phyloP scores from a whole-genome alignment of 768 basidiomycete genomes.

The Tylopilus balloui region DNA sequence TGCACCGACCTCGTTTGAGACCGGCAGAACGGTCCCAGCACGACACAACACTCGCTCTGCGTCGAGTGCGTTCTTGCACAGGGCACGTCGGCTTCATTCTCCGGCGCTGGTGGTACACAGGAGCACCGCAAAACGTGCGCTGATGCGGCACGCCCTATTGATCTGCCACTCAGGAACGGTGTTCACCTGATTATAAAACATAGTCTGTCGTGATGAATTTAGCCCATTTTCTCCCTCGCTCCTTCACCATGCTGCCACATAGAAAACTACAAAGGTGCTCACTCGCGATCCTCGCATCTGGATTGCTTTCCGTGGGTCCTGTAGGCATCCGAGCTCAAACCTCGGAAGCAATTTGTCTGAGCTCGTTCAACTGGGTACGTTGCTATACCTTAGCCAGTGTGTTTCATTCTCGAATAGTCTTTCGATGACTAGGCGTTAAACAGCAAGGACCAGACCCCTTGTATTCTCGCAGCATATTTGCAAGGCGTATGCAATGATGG shows the following conservation, averaged over 20 bases:
- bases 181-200: not conserved
- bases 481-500: slow-evolving; percentile 40
- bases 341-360: slow-evolving; percentile 18
- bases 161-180: slow-evolving; percentile 1
- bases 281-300: slow-evolving; percentile 16
- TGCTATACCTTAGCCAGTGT: too few species aligned
- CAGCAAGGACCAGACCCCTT: slow-evolving; percentile 44
- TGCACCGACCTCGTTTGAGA: too few species aligned
- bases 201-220: not conserved
- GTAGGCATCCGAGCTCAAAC: slow-evolving; percentile 20
- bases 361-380: slow-evolving; percentile 28
- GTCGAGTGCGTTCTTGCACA: too few species aligned
- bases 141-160: not conserved
- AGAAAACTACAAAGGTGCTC: slow-evolving; percentile 7
- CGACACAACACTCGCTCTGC: too few species aligned
- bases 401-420: not conserved
- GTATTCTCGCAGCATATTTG: slow-evolving; percentile 41
- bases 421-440: slow-evolving; percentile 32
- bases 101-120: too few species aligned
- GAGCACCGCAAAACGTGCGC: too few species aligned
- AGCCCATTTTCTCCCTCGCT: not conserved
- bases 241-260: slow-evolving; percentile 8
- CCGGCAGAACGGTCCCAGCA: too few species aligned
- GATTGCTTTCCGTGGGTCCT: slow-evolving; percentile 17
- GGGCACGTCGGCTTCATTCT: too few species aligned